phyloP scores from a whole-genome alignment of 2,329 filamentous ascomycete species.

The Phaeosphaeria sp. region DNA sequence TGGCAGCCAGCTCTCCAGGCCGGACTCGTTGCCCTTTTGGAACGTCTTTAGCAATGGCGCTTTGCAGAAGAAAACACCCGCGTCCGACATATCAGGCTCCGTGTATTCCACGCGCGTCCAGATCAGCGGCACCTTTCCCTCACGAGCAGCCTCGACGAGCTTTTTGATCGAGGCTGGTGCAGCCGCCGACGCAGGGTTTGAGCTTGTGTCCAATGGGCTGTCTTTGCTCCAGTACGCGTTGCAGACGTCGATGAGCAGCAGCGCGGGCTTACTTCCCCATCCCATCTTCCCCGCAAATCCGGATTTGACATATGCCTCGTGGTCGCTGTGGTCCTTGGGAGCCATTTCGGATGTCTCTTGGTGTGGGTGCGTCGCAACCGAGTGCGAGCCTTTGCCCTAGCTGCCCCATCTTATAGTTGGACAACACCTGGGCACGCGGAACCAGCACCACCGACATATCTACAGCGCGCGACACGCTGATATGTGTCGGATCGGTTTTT shows the following conservation, averaged over 20 bases:
- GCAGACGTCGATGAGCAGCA: conserved; percentile 57
- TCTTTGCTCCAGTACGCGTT: conserved; percentile 54
- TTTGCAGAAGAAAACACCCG: conserved; percentile 54
- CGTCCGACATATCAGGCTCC: conserved; percentile 54
- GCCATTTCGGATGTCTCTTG: conserved; percentile 23
- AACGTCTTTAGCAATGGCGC: conserved; percentile 52
- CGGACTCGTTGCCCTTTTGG: conserved; percentile 49
- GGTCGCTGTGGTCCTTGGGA: conserved; percentile 21
- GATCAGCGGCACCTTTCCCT: conserved; percentile 48
- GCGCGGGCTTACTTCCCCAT: conserved; percentile 52
- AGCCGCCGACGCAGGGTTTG: conserved; percentile 44
- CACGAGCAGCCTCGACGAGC: conserved; percentile 51
- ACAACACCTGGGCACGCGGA: conserved; percentile 3
- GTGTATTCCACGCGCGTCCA: conserved; percentile 55
- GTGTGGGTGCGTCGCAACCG: conserved; percentile 11
- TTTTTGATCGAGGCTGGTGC: conserved; percentile 49
- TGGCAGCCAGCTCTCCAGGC: conserved; percentile 49
- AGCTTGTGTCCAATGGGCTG: conserved; percentile 52
- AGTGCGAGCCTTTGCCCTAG: conserved; percentile 9
- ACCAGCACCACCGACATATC: conserved; percentile 6
- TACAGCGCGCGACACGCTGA: conserved; percentile 9
- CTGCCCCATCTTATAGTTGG: conserved; percentile 14
- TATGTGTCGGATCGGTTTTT: conserved; percentile 16
- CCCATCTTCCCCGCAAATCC: conserved; percentile 54
- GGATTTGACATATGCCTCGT: conserved; percentile 35